Evolutionary conservation across 768 basidiomycete genomes (phyloP).

Genomic region (Rickenella mellea): DNA sequence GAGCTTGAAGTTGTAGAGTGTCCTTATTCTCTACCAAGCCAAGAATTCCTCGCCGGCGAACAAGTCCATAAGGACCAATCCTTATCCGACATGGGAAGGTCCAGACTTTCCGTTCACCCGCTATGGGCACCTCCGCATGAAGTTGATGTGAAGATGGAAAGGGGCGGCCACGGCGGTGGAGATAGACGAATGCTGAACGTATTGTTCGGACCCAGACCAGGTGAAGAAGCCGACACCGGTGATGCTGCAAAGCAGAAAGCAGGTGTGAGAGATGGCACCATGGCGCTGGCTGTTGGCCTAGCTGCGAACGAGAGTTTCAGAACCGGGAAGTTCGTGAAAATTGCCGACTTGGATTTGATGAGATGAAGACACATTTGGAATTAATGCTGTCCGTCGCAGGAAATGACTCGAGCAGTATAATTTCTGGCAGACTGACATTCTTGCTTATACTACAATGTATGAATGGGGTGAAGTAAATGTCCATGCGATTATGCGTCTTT

Average conservation of each 20-base stretch:
- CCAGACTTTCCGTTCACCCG: conserved; percentile 32
- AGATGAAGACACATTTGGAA: too few relatives aligned
- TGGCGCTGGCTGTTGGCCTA: conserved; percentile 37
- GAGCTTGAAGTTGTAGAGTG: conserved; percentile 44
- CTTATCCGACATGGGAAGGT: conserved; percentile 32
- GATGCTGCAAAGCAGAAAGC: conserved; percentile 38
- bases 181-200: conserved; percentile 38
- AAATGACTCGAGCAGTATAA: too few relatives aligned
- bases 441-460: too few relatives aligned
- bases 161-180: conserved; percentile 38
- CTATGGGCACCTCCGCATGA: conserved; percentile 34
- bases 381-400: too few relatives aligned
- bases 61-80: conserved; percentile 27
- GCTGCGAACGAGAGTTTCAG: conserved; percentile 42
- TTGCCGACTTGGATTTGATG: conserved; percentile 18
- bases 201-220: conserved; percentile 37
- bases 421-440: too few relatives aligned
- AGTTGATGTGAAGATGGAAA: conserved; percentile 30
- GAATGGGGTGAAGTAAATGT: too few relatives aligned
- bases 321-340: conserved; percentile 30
- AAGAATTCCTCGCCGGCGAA: conserved; percentile 20
- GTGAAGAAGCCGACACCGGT: conserved; percentile 26
- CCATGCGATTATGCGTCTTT: too few relatives aligned
- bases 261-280: conserved; percentile 36
- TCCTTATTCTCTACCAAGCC: conserved; percentile 22